phyloP scores from a whole-genome alignment of 2,329 filamentous ascomycete species.

The Escovopsis sp. region DNA sequence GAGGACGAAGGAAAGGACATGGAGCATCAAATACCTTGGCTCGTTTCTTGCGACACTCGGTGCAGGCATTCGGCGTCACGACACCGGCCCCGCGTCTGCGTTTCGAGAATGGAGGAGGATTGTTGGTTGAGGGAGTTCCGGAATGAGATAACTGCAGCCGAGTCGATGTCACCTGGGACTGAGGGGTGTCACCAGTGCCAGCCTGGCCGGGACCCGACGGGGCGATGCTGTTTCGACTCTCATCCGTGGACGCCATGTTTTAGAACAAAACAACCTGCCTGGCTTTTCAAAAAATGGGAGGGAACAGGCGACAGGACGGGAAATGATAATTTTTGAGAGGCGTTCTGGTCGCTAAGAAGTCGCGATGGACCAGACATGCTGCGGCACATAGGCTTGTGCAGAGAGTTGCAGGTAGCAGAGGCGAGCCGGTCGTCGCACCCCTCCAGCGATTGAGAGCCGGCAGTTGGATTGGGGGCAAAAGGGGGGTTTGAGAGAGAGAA shows the following conservation, averaged over 20 bases:
- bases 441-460: too few relatives aligned
- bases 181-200: slow-evolving; percentile 21
- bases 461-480: too few relatives aligned
- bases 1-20: background rate
- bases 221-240: slow-evolving; percentile 15
- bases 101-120: slow-evolving; percentile 28
- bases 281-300: background rate
- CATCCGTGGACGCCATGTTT: slow-evolving; percentile 2
- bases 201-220: slow-evolving; percentile 16
- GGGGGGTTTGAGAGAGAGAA: background rate
- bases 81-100: slow-evolving; percentile 39
- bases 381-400: background rate
- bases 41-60: slow-evolving; percentile 46
- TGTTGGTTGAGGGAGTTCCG: slow-evolving; percentile 1
- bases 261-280: too few relatives aligned
- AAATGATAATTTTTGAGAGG: background rate
- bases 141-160: slow-evolving; percentile 10
- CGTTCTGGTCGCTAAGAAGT: slow-evolving; percentile 5
- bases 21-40: slow-evolving; percentile 32
- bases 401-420: too few relatives aligned
- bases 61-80: slow-evolving; percentile 46
- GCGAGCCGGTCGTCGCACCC: too few relatives aligned
- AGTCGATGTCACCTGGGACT: slow-evolving; percentile 9
- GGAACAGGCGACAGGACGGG: background rate
- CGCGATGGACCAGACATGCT: slow-evolving; percentile 7